A percentile compares a stretch with the other conserved stretches of the same genome.
Evolutionary conservation across 1,139 yeast genomes (phyloP).

Genomic region (Debaryomyces fabryi): DNA sequence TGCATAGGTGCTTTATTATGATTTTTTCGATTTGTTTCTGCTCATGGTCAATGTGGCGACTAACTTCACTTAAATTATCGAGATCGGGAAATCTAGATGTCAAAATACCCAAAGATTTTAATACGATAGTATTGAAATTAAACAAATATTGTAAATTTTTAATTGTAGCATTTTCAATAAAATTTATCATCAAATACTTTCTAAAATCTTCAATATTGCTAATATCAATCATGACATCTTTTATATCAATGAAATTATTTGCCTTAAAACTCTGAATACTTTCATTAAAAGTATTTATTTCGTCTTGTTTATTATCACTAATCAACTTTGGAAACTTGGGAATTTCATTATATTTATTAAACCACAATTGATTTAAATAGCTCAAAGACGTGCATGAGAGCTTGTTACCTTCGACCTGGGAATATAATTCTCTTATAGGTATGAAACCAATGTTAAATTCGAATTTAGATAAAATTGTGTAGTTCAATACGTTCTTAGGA

Average conservation of each 20-base stretch:
- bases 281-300: constrained; percentile 21
- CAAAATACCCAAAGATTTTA: constrained; percentile 20
- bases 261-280: constrained; percentile 23
- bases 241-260: constrained; percentile 14
- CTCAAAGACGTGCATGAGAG: constrained; percentile 18
- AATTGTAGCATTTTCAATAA: constrained; percentile 25
- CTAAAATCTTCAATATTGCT: constrained; percentile 11
- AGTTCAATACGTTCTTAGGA: constrained; percentile 34
- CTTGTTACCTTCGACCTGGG: not conserved
- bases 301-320: constrained; percentile 9
- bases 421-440: constrained; percentile 8
- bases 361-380: constrained; percentile 22
- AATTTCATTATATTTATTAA: constrained; percentile 13
- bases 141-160: constrained; percentile 29
- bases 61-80: constrained; percentile 1
- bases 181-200: constrained; percentile 21
- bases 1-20: constrained; percentile 21
- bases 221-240: constrained; percentile 5
- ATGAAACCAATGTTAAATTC: constrained; percentile 29
- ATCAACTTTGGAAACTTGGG: constrained; percentile 13
- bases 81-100: constrained; percentile 7
- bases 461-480: constrained; percentile 31
- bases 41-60: constrained; percentile 16
- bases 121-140: constrained; percentile 28
- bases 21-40: constrained; percentile 18